A percentile compares a stretch with the other conserved stretches of the same genome.
Evolutionary conservation across 2,329 filamentous ascomycete species (phyloP).

Genomic region (Hypoxylon sp.): DNA sequence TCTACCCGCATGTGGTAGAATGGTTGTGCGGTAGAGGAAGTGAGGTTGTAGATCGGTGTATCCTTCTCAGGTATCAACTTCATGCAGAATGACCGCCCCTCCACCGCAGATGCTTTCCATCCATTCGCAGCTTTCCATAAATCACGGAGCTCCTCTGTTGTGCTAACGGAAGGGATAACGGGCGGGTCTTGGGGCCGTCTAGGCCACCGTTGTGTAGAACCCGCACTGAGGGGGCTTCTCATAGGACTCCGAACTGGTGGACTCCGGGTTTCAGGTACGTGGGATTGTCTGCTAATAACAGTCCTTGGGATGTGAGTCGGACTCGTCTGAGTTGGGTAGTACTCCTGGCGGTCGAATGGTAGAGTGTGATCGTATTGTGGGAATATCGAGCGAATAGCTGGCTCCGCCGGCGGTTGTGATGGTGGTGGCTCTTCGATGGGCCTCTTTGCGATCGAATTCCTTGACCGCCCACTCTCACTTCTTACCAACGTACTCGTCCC

Average conservation of each 20-base stretch:
- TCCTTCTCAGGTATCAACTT: constrained; percentile 69
- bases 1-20: constrained; percentile 77
- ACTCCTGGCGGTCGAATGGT: constrained; percentile 76
- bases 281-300: constrained; percentile 76
- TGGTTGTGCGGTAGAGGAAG: constrained; percentile 71
- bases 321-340: constrained; percentile 76
- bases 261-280: constrained; percentile 60
- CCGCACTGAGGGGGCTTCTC: constrained; percentile 54
- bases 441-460: constrained; percentile 71
- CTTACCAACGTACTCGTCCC: constrained; percentile 66
- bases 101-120: constrained; percentile 73
- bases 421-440: constrained; percentile 59
- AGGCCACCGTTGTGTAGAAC: constrained; percentile 53
- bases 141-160: constrained; percentile 73
- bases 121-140: constrained; percentile 80
- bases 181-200: constrained; percentile 60
- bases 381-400: constrained; percentile 78
- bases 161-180: constrained; percentile 65
- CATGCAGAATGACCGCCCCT: constrained; percentile 73
- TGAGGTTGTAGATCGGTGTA: constrained; percentile 76
- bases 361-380: constrained; percentile 79
- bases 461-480: constrained; percentile 64
- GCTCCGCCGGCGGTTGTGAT: constrained; percentile 37
- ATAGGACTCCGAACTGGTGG: constrained; percentile 52
- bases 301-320: constrained; percentile 74